These are phyloP conservation scores for Cardamine resedifolia DNA, from an alignment of 345 rosid genomes.

Conservation along the genomic window DNA sequence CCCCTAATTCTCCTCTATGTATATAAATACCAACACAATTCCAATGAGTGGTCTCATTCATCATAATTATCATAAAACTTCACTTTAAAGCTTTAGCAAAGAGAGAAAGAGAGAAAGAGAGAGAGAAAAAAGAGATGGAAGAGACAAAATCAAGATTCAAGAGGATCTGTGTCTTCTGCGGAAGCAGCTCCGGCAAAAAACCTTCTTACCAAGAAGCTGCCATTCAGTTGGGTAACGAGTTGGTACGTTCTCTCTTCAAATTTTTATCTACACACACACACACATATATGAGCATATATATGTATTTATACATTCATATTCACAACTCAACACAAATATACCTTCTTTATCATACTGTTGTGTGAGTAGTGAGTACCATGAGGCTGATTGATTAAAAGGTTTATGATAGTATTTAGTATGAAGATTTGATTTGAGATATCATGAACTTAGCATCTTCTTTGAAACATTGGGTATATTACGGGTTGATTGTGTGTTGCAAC, in stretches of 20 bases:
- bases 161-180: constrained; percentile 89
- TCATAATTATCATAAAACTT: constrained; percentile 31
- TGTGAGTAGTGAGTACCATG: too few species aligned
- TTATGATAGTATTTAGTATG: not conserved
- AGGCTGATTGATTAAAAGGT: not conserved
- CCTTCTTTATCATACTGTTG: constrained; percentile 4
- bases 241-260: constrained; percentile 47
- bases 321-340: not conserved
- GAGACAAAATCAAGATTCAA: constrained; percentile 64
- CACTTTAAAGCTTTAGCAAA: constrained; percentile 24
- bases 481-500: constrained; percentile 39
- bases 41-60: constrained; percentile 36
- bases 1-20: constrained; percentile 6
- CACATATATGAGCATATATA: not conserved
- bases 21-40: constrained; percentile 34
- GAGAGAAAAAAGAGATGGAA: constrained; percentile 38
- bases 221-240: constrained; percentile 68
- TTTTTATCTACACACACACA: not conserved
- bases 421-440: constrained; percentile 18
- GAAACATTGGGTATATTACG: constrained; percentile 5
- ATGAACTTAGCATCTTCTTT: constrained; percentile 19
- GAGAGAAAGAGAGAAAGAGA: constrained; percentile 24
- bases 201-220: constrained; percentile 84
- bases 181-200: constrained; percentile 83
- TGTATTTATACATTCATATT: not conserved